Conservation (phyloP, 768 basidiomycete genomes). For the Russula foetens region DNA sequence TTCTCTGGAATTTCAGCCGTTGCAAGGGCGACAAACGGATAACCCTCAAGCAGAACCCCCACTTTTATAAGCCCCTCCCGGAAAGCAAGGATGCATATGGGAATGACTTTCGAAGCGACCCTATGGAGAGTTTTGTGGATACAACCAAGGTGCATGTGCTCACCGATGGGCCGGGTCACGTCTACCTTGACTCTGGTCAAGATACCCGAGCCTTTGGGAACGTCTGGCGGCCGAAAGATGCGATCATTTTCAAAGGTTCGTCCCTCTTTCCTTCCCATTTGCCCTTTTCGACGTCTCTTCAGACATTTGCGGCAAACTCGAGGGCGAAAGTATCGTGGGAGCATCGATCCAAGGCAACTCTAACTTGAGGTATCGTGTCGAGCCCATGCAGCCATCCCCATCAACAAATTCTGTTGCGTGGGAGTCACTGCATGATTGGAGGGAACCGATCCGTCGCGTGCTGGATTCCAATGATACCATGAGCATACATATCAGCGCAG, state of each 20-base stretch:
- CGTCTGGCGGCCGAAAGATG: not conserved
- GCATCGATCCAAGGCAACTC: not conserved
- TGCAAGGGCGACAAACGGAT: not conserved
- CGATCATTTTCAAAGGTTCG: conserved; percentile 12
- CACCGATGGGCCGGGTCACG: not conserved
- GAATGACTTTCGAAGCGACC: not conserved
- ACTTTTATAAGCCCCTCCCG: conserved; percentile 1
- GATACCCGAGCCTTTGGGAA: conserved; percentile 3
- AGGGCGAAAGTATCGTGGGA: conserved; percentile 5
- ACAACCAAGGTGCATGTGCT: conserved; percentile 1
- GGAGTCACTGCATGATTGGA: not conserved
- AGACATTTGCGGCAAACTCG: conserved; percentile 7
- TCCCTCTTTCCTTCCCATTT: not conserved
- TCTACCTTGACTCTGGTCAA: conserved; percentile 2
- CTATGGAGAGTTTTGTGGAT: not conserved
- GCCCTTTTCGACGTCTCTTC: not conserved
- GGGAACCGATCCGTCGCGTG: not conserved
- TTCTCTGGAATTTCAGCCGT: conserved; percentile 15
- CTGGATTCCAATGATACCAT: not conserved
- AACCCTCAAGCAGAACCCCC: conserved; percentile 8
- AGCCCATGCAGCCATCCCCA: not conserved
- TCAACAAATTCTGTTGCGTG: not conserved
- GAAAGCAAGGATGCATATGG: not conserved
- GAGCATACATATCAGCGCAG: not conserved
- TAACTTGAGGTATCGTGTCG: not conserved